phyloP scores from a whole-genome alignment of 108 stramenopile genomes.

The Pseudonitzschia pungens region DNA sequence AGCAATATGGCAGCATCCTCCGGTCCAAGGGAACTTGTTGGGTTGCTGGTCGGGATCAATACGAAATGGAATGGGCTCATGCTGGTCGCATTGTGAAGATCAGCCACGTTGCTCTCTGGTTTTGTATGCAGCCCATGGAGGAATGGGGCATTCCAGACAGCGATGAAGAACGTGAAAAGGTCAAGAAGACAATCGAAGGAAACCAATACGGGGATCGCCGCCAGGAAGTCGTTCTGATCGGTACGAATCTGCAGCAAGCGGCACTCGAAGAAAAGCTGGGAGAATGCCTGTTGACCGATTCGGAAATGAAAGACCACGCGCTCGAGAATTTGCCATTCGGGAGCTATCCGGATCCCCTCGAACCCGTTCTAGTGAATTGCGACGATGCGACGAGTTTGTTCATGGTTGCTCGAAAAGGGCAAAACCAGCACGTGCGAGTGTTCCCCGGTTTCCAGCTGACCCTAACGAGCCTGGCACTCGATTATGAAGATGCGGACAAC shows the following conservation, averaged over 20 bases:
- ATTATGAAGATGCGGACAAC: background rate
- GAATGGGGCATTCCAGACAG: slow-evolving; percentile 41
- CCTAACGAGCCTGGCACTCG: slow-evolving; percentile 5
- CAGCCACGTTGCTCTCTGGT: slow-evolving; percentile 53
- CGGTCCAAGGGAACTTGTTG: slow-evolving; percentile 93
- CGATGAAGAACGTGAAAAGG: slow-evolving; percentile 2
- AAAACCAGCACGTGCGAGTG: slow-evolving; percentile 24
- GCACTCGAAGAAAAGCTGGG: slow-evolving; percentile 49
- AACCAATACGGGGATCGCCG: slow-evolving; percentile 73
- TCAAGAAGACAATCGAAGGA: background rate
- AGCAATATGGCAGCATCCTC: slow-evolving; percentile 49
- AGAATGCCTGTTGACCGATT: slow-evolving; percentile 62
- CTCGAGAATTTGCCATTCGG: background rate
- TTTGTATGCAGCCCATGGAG: slow-evolving; percentile 14
- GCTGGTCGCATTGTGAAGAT: slow-evolving; percentile 46
- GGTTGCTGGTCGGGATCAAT: slow-evolving; percentile 69
- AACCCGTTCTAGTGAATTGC: slow-evolving; percentile 5
- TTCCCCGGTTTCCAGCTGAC: slow-evolving; percentile 7
- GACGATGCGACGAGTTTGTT: slow-evolving; percentile 11
- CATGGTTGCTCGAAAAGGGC: slow-evolving; percentile 11
- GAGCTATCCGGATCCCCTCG: slow-evolving; percentile 23
- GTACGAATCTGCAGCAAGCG: slow-evolving; percentile 33
- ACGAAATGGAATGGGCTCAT: slow-evolving; percentile 47
- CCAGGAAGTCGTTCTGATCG: slow-evolving; percentile 90
- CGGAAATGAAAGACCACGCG: slow-evolving; percentile 28